Conservation (phyloP, 345 rosid species). For the Dipteronia dyeriana region DNA sequence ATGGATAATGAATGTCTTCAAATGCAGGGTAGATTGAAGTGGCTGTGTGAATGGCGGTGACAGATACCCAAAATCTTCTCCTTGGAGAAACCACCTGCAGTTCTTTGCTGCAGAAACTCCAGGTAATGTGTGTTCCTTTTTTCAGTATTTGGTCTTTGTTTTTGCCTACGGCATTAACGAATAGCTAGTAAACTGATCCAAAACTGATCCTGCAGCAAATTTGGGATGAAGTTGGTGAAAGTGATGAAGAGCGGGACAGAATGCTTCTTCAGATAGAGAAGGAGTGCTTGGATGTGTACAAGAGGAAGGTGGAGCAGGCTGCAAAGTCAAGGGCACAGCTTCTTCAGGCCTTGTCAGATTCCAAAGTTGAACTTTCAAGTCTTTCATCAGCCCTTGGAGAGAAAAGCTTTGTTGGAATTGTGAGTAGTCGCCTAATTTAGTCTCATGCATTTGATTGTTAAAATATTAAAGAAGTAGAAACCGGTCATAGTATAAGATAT, state of each 20-base stretch:
- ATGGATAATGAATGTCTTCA: constrained; percentile 1
- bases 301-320: constrained; percentile 91
- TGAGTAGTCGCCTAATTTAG: constrained; percentile 38
- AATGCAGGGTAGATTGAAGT: constrained; percentile 34
- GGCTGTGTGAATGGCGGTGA: constrained; percentile 56
- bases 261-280: constrained; percentile 91
- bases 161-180: constrained; percentile 3
- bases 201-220: constrained; percentile 58
- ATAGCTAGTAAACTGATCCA: constrained; percentile 2
- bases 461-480: constrained; percentile 13
- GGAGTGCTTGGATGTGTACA: constrained; percentile 92
- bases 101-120: constrained; percentile 76
- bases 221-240: constrained; percentile 99
- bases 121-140: constrained; percentile 45
- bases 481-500: background rate
- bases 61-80: constrained; percentile 72
- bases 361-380: constrained; percentile 72
- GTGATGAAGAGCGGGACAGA: constrained; percentile 90
- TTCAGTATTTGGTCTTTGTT: background rate
- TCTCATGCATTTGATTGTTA: background rate
- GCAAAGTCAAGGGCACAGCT: constrained; percentile 83
- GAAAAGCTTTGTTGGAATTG: constrained; percentile 62
- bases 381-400: constrained; percentile 87
- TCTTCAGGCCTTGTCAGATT: constrained; percentile 84
- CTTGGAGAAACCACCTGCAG: constrained; percentile 85